Conservation (phyloP, 176 grass and related monocot genomes). For the Poa pratensis region DNA sequence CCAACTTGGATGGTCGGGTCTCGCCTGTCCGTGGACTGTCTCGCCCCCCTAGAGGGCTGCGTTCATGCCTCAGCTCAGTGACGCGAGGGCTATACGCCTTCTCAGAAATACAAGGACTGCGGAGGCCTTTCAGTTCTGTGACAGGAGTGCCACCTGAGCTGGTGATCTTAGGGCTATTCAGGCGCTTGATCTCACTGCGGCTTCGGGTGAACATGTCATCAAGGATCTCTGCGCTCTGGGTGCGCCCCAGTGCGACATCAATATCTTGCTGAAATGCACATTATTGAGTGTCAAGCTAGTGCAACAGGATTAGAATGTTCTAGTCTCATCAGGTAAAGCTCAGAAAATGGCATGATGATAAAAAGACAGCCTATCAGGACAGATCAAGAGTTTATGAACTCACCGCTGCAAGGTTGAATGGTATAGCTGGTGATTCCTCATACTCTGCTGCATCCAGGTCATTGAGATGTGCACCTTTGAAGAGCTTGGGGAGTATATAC, state of each 20-base stretch:
- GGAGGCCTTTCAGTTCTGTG: conserved; percentile 62
- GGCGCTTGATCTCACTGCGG: conserved; percentile 85
- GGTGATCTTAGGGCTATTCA: conserved; percentile 92
- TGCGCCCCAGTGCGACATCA: conserved; percentile 47
- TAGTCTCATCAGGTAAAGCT: background rate
- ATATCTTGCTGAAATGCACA: conserved; percentile 62
- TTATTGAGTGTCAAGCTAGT: conserved; percentile 13
- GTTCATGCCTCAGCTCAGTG: conserved; percentile 70
- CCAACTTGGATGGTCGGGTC: conserved; percentile 41
- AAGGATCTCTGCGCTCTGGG: conserved; percentile 74
- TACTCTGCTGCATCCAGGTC: conserved; percentile 92
- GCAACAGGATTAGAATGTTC: background rate
- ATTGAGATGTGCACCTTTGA: conserved; percentile 95
- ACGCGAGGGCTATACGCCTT: conserved; percentile 77
- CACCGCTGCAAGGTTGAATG: conserved; percentile 70
- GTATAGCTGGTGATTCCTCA: conserved; percentile 87
- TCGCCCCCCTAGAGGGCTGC: conserved; percentile 68
- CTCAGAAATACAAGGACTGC: conserved; percentile 81
- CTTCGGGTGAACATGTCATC: conserved; percentile 92
- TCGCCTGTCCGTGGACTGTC: conserved; percentile 47
- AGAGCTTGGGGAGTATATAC: conserved; percentile 92
- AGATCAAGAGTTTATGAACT: conserved; percentile 30
- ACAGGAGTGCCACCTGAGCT: conserved; percentile 85
- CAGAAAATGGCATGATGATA: conserved; percentile 2
- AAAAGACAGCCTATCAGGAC: background rate